These are phyloP conservation scores for Leccinellum rugosiceps DNA, from an alignment of 768 basidiomycete genomes.

Conservation along the genomic window DNA sequence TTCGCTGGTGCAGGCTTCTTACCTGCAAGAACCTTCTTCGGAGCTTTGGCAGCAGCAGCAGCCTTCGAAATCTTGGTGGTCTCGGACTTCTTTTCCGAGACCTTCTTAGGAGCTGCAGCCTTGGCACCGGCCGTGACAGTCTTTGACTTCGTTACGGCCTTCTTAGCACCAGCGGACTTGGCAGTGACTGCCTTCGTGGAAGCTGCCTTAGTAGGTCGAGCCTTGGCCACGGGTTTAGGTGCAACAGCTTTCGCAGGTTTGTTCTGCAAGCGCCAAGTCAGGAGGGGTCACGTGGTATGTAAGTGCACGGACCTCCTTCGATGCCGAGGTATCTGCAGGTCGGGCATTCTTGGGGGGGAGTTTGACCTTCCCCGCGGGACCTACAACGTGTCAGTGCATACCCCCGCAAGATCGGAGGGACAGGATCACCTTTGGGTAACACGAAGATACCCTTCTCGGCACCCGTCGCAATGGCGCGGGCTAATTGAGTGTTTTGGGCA, in stretches of 20 bases:
- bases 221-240: constrained; percentile 24
- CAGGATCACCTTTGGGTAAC: constrained; percentile 75
- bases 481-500: constrained; percentile 75
- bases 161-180: constrained; percentile 26
- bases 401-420: not conserved
- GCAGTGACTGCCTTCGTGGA: constrained; percentile 21
- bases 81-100: constrained; percentile 33
- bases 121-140: constrained; percentile 24
- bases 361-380: constrained; percentile 57
- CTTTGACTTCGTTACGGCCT: constrained; percentile 36
- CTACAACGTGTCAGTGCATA: constrained; percentile 18
- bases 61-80: constrained; percentile 33
- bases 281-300: constrained; percentile 19
- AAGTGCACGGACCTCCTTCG: constrained; percentile 52
- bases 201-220: constrained; percentile 28
- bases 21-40: constrained; percentile 33
- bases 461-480: constrained; percentile 77
- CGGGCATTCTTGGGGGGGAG: constrained; percentile 59
- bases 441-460: constrained; percentile 80
- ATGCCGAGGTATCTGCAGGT: constrained; percentile 46
- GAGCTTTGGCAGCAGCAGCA: constrained; percentile 16
- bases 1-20: constrained; percentile 35
- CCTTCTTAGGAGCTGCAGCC: constrained; percentile 42
- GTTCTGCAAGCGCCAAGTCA: constrained; percentile 22
- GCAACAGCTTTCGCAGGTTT: constrained; percentile 31